Conservation (phyloP, 192 early-diverging fungal species). For the Podila horticola region DNA sequence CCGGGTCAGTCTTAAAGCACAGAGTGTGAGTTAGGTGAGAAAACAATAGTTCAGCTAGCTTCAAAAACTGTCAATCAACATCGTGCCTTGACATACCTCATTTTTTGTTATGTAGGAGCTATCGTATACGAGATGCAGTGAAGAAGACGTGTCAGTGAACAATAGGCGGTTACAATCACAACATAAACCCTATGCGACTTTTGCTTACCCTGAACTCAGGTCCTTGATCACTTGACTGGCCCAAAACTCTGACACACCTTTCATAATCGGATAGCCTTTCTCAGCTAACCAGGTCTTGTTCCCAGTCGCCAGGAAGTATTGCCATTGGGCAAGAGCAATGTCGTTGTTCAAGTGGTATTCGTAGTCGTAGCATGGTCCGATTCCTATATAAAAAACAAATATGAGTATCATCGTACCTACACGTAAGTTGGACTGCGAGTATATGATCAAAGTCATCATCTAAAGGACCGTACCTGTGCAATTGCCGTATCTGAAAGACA, state of each 20-base stretch:
- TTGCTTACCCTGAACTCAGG: slow-evolving; percentile 29
- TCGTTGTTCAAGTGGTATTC: slow-evolving; percentile 54
- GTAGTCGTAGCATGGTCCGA: slow-evolving; percentile 52
- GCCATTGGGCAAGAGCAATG: slow-evolving; percentile 51
- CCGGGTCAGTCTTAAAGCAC: slow-evolving; percentile 41
- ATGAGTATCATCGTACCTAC: neutral
- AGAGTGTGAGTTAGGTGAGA: neutral
- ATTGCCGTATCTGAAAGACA: slow-evolving; percentile 40
- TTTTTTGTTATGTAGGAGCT: slow-evolving; percentile 18
- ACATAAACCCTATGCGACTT: neutral
- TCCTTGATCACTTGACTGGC: slow-evolving; percentile 43
- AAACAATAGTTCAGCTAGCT: neutral
- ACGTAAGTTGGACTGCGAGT: neutral
- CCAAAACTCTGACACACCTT: slow-evolving; percentile 49
- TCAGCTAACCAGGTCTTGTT: slow-evolving; percentile 47
- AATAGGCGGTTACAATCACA: neutral
- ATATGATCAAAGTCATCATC: neutral
- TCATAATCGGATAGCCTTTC: slow-evolving; percentile 50
- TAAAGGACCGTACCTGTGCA: slow-evolving; percentile 33
- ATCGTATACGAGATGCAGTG: neutral
- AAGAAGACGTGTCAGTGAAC: neutral
- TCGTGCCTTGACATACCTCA: neutral
- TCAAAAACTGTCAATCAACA: neutral
- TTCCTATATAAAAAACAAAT: slow-evolving; percentile 21
- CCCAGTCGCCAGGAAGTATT: slow-evolving; percentile 35